Conservation (phyloP, 2,329 filamentous ascomycete genomes). For the Fusarium solani-melongenae region DNA sequence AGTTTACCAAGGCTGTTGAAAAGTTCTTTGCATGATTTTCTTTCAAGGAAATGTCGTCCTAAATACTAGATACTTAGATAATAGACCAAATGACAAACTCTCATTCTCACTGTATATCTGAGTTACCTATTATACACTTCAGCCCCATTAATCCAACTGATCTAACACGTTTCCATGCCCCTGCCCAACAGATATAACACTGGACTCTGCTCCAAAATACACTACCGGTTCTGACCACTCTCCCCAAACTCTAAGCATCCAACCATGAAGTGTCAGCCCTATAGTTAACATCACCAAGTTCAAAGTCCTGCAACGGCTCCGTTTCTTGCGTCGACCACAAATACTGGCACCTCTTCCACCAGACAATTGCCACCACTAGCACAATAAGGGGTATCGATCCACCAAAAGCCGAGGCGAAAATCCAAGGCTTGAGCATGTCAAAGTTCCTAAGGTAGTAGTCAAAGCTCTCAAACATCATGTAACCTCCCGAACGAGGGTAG, state of each 20-base stretch:
- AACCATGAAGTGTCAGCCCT: neutral
- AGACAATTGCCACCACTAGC: neutral
- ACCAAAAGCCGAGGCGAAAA: neutral
- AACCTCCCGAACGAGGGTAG: neutral
- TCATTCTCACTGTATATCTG: neutral
- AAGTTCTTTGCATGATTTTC: constrained; percentile 36
- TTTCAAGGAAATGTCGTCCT: neutral
- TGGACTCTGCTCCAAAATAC: too few relatives aligned
- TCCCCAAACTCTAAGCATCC: too few relatives aligned
- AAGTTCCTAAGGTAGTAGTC: neutral
- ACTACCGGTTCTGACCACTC: too few relatives aligned
- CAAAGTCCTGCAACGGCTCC: neutral
- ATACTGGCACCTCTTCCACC: neutral
- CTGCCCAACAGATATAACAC: too few relatives aligned
- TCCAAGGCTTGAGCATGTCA: neutral
- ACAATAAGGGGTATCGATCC: neutral
- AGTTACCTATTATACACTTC: neutral
- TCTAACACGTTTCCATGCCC: neutral
- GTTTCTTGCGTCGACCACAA: neutral
- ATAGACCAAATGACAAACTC: neutral
- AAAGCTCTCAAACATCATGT: neutral
- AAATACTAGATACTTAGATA: neutral
- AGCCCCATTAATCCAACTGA: neutral
- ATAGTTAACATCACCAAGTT: too few relatives aligned
- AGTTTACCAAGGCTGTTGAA: constrained; percentile 48